Evolutionary conservation across 257 asterid species (phyloP).

Genomic region (Solanum clarkiae): DNA sequence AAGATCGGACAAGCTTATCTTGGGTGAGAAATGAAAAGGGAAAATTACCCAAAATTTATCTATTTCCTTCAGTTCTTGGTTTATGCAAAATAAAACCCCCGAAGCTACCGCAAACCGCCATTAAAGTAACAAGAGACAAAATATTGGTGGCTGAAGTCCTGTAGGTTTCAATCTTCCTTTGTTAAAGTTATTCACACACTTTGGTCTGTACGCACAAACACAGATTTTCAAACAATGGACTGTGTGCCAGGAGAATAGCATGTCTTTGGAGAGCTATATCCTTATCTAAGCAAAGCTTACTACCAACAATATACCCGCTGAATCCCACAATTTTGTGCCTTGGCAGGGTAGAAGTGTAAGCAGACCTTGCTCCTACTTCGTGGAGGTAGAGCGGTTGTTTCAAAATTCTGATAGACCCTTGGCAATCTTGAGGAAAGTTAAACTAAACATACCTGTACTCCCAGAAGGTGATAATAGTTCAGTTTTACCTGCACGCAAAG

Average conservation of each 20-base stretch:
- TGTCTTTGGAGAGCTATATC: not conserved
- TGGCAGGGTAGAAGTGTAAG: not conserved
- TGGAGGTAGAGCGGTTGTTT: not conserved
- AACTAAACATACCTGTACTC: not conserved
- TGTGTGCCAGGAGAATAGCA: not conserved
- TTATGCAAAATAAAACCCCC: not conserved
- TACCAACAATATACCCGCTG: not conserved
- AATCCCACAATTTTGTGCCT: not conserved
- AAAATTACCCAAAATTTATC: not conserved
- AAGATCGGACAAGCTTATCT: not conserved
- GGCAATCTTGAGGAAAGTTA: not conserved
- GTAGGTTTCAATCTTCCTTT: not conserved
- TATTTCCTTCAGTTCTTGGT: not conserved
- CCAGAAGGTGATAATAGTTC: not conserved
- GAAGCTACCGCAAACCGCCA: not conserved
- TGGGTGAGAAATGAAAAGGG: not conserved
- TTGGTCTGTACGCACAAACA: not conserved
- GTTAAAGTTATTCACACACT: not conserved
- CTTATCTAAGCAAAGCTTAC: not conserved
- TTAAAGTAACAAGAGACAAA: not conserved
- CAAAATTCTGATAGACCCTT: not conserved
- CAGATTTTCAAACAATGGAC: not conserved
- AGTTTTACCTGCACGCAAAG: not conserved
- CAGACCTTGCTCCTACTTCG: not conserved
- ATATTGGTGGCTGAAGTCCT: not conserved